Evolutionary conservation across 2,329 filamentous ascomycete species (phyloP).

Genomic region (Venturiaceae sp.): DNA sequence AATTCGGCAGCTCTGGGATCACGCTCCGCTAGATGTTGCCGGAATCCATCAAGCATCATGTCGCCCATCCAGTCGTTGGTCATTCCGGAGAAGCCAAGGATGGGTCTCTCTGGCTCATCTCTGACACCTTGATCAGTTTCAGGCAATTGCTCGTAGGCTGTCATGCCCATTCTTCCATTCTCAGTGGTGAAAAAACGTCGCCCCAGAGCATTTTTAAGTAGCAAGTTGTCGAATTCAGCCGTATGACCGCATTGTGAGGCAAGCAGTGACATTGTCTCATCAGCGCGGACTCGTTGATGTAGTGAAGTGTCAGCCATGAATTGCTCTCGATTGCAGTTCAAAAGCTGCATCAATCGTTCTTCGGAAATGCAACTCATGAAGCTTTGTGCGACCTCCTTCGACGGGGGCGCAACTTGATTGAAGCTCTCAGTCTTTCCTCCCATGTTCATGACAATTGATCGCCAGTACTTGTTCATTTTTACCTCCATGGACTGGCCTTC

Average conservation of each 20-base stretch:
- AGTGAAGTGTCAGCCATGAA: neutral
- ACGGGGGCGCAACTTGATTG: neutral
- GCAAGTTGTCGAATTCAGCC: neutral
- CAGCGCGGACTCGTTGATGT: neutral
- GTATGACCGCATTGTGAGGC: neutral
- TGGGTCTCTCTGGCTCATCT: neutral
- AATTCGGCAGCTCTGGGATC: neutral
- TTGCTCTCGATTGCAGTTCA: neutral
- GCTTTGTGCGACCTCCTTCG: neutral
- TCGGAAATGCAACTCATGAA: neutral
- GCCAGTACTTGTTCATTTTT: neutral
- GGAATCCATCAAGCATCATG: neutral
- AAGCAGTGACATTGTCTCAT: neutral
- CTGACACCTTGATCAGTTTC: neutral
- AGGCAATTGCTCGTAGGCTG: neutral
- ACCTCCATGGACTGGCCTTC: neutral
- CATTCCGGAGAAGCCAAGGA: neutral
- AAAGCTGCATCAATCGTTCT: neutral
- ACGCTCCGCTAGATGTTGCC: neutral
- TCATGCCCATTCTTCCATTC: neutral
- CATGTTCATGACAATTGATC: neutral
- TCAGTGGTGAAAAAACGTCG: slow-evolving; percentile 3
- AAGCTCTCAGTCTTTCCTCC: neutral
- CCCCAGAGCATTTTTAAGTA: neutral
- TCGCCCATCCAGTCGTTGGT: neutral